Evolutionary conservation across 345 rosid species (phyloP), one percentile per base, ranked within the genome.

Genomic region (Mangifera indica): DNA sequence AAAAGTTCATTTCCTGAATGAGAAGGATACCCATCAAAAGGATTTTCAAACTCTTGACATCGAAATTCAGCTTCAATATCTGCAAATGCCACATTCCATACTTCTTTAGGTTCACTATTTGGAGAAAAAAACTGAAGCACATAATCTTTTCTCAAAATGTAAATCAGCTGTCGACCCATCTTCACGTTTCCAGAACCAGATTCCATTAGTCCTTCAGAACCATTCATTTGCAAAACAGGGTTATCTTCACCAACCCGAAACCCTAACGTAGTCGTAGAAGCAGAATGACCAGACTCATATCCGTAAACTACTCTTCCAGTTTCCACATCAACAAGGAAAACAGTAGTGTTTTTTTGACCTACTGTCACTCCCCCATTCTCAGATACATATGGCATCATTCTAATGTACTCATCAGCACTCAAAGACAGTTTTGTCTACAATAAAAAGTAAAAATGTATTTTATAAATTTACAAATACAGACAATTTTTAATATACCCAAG

Each of bases 81-180:
- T 20, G 93, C 81, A 76, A 77, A 83, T 52, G 83, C 79, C 78
- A 85, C 78, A 79, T 80, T 87, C 96, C 93, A 90, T 64, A 84
- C 76, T 74, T 85, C 84, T 32, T 83, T 37, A 7, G 42, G 42
- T 37, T 37, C 86, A 57, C 87, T 78, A 78, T 81, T 75, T 2
- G 87, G 81, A 76, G 73, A 84, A 78, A 77, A 70, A 73, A 81
- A 84, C 58, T 84, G 86, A 71, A 90, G 51, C 44, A 74, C 78
- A 73, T 81, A 87, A 80, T 90, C 93, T 42, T 84, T 88, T 72
- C 91, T 85, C 77, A 74, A 80, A 37, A 88, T 44, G 32, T 83
- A 81, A 49, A 90, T 80, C 63, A 82, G 76, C 53, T 81, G 85
- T 68, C 66, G 76, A 72, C 73, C 70, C 26, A 34, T 46, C 51